These are phyloP conservation scores for Serendipita indica DNA, from an alignment of 768 basidiomycete species.

Conservation along the genomic window DNA sequence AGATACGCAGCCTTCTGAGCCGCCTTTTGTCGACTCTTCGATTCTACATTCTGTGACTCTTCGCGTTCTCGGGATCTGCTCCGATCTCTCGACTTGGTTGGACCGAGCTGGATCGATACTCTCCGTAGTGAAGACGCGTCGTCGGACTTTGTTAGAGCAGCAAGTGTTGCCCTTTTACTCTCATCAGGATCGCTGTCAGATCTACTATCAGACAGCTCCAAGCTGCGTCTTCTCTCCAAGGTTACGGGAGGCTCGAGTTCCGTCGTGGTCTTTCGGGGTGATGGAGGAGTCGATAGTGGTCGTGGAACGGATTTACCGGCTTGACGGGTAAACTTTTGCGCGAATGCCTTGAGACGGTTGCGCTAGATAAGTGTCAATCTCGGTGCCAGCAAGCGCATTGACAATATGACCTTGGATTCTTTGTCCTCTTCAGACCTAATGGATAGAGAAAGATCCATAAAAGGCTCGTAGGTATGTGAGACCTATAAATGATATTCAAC, in stretches of 20 bases:
- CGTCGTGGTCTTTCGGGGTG: not conserved
- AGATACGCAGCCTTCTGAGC: slow-evolving; percentile 47
- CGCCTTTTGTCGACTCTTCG: slow-evolving; percentile 17
- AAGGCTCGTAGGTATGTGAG: slow-evolving; percentile 85
- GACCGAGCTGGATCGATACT: slow-evolving; percentile 13
- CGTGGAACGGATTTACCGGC: slow-evolving; percentile 15
- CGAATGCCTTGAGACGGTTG: slow-evolving; percentile 60
- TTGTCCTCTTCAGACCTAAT: slow-evolving; percentile 66
- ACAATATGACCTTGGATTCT: slow-evolving; percentile 37
- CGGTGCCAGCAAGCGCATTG: not conserved
- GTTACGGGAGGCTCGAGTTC: not conserved
- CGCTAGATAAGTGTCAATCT: slow-evolving; percentile 23
- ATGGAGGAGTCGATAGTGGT: slow-evolving; percentile 5
- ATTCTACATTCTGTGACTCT: not conserved
- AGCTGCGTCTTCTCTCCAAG: not conserved
- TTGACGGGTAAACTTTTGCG: slow-evolving; percentile 42
- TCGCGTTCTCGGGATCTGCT: not conserved
- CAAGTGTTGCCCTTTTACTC: not conserved
- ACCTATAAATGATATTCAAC: slow-evolving; percentile 18
- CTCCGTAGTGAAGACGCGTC: not conserved
- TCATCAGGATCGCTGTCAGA: not conserved
- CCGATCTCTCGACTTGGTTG: slow-evolving; percentile 1
- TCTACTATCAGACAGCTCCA: not conserved
- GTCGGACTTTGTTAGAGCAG: not conserved
- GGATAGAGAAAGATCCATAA: slow-evolving; percentile 83